Conservation (phyloP, 176 grass and related monocot genomes). For the Sorghum bicolor region Sorghum_bicolor_NCBIv3 NC_012879.2:6647001-6647500, state of each 20-base stretch:
- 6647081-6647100: constrained; percentile 19
- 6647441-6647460: too few relatives aligned
- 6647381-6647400: neutral
- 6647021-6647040: too few relatives aligned
- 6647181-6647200: neutral
- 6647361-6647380: neutral
- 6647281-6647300: neutral
- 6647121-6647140: neutral
- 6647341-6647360: neutral
- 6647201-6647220: neutral
- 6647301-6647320: neutral
- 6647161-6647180: neutral
- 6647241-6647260: neutral
- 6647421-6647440: neutral
- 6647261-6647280: neutral
- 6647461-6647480: too few relatives aligned
- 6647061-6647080: neutral
- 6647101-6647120: neutral
- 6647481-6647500: constrained; percentile 24
- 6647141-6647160: neutral
- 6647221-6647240: neutral
- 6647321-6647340: neutral
- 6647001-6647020: too few relatives aligned
- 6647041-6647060: neutral
- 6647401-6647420: neutral